These are phyloP conservation scores for Hypoxylon lienhwacheense DNA, from an alignment of 495 filamentous ascomycete genomes.

Conservation along the genomic window DNA sequence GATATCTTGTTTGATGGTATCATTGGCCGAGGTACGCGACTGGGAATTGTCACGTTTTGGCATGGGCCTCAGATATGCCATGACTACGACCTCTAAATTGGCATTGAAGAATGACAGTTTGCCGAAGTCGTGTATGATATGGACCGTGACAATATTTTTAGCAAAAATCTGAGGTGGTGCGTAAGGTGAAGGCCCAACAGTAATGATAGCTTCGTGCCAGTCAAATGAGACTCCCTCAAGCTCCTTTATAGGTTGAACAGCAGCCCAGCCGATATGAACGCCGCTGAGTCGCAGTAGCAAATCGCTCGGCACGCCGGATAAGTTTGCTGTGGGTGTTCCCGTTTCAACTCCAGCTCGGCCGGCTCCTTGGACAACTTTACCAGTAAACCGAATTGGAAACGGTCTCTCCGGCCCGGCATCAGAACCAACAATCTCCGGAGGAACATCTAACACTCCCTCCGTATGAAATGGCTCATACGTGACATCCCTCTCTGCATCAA, in stretches of 20 bases:
- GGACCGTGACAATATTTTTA: slow-evolving; percentile 44
- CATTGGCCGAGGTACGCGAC: slow-evolving; percentile 44
- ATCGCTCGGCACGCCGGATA: slow-evolving; percentile 49
- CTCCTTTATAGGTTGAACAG: slow-evolving; percentile 38
- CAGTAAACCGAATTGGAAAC: slow-evolving; percentile 61
- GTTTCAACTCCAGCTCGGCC: slow-evolving; percentile 38
- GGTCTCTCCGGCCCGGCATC: slow-evolving; percentile 58
- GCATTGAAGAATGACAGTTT: slow-evolving; percentile 39
- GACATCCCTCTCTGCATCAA: slow-evolving; percentile 34
- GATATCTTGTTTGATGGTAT: slow-evolving; percentile 53
- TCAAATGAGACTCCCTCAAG: slow-evolving; percentile 17
- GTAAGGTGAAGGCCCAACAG: slow-evolving; percentile 48
- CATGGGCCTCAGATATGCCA: slow-evolving; percentile 56
- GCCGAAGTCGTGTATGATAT: slow-evolving; percentile 54
- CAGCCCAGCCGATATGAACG: slow-evolving; percentile 66
- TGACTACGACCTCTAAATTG: slow-evolving; percentile 54
- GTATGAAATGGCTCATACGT: slow-evolving; percentile 28
- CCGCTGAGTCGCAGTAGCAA: slow-evolving; percentile 56
- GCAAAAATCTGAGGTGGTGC: slow-evolving; percentile 44
- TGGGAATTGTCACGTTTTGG: slow-evolving; percentile 40
- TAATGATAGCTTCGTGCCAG: slow-evolving; percentile 61
- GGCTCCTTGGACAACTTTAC: slow-evolving; percentile 42
- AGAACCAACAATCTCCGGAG: slow-evolving; percentile 33
- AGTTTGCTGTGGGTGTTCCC: slow-evolving; percentile 44
- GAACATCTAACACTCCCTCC: slow-evolving; percentile 22